A percentile compares a stretch with the other conserved stretches of the same genome.
phyloP scores from a whole-genome alignment of 2,329 filamentous ascomycete genomes.

The Chrysosporium keratinophilum region DNA sequence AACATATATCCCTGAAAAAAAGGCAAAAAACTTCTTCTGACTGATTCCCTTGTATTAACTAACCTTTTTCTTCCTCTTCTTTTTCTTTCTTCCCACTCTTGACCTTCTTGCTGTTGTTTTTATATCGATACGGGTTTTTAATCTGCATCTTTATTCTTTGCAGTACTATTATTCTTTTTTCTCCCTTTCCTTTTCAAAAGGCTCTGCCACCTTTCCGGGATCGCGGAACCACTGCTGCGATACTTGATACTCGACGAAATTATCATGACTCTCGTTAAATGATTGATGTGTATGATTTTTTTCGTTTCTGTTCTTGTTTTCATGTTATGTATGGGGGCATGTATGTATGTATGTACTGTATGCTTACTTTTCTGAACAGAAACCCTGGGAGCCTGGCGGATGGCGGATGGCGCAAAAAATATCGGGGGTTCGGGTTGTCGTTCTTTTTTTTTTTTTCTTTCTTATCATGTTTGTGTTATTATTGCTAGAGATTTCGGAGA shows the following conservation, averaged over 20 bases:
- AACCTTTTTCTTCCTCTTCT: not conserved
- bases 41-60: not conserved
- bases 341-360: not conserved
- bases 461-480: not conserved
- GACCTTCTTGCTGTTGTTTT: constrained; percentile 2
- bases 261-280: too few relatives aligned
- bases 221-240: too few relatives aligned
- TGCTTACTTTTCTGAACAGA: too few relatives aligned
- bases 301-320: not conserved
- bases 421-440: not conserved
- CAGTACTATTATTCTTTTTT: not conserved
- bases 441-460: not conserved
- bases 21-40: not conserved
- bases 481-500: constrained; percentile 4
- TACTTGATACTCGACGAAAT: too few relatives aligned
- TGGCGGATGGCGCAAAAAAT: not conserved
- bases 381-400: too few relatives aligned
- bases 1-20: not conserved
- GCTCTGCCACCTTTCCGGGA: too few relatives aligned
- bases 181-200: too few relatives aligned
- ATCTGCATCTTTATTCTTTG: not conserved
- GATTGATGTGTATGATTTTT: not conserved
- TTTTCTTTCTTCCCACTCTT: not conserved
- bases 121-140: not conserved
- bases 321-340: not conserved